Evolutionary conservation across 148 eudicot species (phyloP), one percentile per base, ranked within the genome.

Genomic region (Hydrangea macrophylla): DNA sequence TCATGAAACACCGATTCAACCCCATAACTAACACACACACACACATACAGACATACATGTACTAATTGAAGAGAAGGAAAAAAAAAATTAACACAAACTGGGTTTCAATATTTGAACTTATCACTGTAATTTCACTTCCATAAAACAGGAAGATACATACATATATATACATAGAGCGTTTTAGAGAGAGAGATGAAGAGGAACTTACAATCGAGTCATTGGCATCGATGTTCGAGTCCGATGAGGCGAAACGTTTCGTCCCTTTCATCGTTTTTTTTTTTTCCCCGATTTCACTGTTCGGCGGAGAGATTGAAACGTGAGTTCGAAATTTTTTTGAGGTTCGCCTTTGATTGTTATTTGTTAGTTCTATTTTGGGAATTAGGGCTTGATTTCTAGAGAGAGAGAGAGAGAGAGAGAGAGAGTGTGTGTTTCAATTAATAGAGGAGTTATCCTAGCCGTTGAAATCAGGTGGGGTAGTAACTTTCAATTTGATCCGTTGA

Each of bases 191-290:
- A 44, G 58, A 2, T 5, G 20, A 68, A 36, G 12, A 54, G 55
- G 15, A 65, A 70, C 85, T 71, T 40, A 82, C 82, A 48, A 58
- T 6, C 9, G 79, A 68, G 44, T 75, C 68, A 20, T 44, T 61
- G 58, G 75, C 8, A 5, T 75, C 39, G 1, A 73, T 51, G 10
- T 42, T 54, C 0, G 80, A 75, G 8, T 82, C 82, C 0, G 70
- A 69, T 22, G 23, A 33, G 6, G 70, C 77, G 13, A 74, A 23
- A 2, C 85, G 80, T 59, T 78, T 78, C 32, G 69, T 73, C 54
- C 80, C 85, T 56, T 79, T 70, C 80, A 73, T 78, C 13, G 58
- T 55, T 11, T 48, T 55, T 54, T 32, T 68, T 65, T 18, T 12
- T 11, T 42, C 18, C 15, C 18, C 17, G 15, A 42, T 42, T 42